Base-by-base conservation (phyloP, 371 early-diverging fungal genomes). In the Dichotomocladium elegans region DNA sequence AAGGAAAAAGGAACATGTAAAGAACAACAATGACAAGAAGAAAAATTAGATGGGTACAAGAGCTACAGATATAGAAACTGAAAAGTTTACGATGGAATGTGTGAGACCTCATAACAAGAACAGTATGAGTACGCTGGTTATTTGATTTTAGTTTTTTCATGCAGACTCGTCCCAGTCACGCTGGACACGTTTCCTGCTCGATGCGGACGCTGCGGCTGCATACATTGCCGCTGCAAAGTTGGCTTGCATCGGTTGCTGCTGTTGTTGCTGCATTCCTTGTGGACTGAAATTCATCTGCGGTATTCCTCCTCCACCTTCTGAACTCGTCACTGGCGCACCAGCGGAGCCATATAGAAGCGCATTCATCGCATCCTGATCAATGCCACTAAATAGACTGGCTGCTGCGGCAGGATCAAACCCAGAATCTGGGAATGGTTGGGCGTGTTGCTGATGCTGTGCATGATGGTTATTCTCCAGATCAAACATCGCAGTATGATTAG, bases 221-320 rank as follows among this genome's bases (percentile, higher is more conserved):
- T 56, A 56, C 56, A 56, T 47, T 27, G 56, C 56, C 34, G 56
- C 56, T 47, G 56, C 48, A 41, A 48, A 56, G 15, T 49, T 47
- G 11, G 41, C 48, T 25, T 29, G 33, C 33, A 44, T 33, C 3
- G 53, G 44, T 31, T 33, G 49, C 17, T 53, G 53, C 12, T 52
- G 52, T n/a, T 50, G 51, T 4, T 35, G 51, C n/a, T 41, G 27
- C 17, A 15, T 26, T 24, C 29, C 28, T 26, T 24, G 46, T n/a
- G 15, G 46, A 15, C 17, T 24, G 1, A 44, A 43, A 4, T 17
- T 14, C 43, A 43, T 43, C n/a, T 28, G 29, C 28, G 44, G 45
- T 15, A 53, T 34, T 2, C 24, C 30, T 17, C 48, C 48, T 8
- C 33, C 40, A 28, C 33, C 44, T 3, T 30, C 48, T 22, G 29